phyloP scores from a whole-genome alignment of 1,139 yeast genomes.

The Candida sp. region DNA sequence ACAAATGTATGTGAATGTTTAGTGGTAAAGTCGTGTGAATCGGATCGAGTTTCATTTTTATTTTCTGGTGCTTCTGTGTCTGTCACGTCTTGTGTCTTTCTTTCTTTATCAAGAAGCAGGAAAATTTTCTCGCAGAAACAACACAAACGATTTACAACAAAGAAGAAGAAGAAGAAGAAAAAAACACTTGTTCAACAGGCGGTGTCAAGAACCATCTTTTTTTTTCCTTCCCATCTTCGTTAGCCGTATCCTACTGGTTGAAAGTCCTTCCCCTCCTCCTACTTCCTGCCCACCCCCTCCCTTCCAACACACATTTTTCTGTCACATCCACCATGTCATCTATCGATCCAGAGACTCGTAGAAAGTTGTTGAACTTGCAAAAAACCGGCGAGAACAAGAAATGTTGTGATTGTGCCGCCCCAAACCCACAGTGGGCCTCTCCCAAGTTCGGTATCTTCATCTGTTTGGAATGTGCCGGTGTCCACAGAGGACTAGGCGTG shows the following conservation, averaged over 20 bases:
- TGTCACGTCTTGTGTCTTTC: no score
- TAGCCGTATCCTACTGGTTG: not conserved
- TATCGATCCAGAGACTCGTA: constrained; percentile 88
- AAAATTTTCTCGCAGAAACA: not conserved
- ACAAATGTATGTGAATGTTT: no score
- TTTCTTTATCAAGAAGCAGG: not conserved
- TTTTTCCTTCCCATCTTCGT: not conserved
- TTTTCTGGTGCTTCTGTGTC: no score
- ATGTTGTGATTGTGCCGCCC: constrained; percentile 95
- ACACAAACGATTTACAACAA: not conserved
- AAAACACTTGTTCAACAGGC: not conserved
- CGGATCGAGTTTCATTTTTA: no score
- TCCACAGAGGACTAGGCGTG: constrained; percentile 96
- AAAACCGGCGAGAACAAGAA: constrained; percentile 83
- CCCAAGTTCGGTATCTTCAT: constrained; percentile 97
- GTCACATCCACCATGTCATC: constrained; percentile 29
- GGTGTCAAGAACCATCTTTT: not conserved
- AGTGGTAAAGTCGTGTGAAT: no score
- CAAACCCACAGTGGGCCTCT: constrained; percentile 99
- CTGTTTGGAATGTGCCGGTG: constrained; percentile 97
- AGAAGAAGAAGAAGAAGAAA: not conserved
- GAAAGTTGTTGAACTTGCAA: constrained; percentile 80
- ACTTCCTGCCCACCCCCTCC: not conserved
- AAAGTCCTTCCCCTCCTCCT: not conserved
- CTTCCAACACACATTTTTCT: not conserved